Evolutionary conservation across 768 basidiomycete genomes (phyloP).

Genomic region (Arthromyces matolae): DNA sequence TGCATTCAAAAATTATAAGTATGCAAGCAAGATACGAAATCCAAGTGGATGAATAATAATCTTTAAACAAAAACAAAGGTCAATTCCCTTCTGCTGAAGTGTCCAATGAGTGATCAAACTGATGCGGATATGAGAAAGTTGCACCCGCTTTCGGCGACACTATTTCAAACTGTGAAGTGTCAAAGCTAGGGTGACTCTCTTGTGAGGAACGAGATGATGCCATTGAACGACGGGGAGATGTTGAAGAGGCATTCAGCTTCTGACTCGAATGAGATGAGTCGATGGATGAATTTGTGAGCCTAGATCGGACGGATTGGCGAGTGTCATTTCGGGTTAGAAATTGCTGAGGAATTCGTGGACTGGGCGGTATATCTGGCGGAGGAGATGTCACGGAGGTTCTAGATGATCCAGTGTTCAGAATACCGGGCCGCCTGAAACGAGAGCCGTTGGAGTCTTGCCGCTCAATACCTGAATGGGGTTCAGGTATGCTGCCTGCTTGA

Average conservation of each 20-base stretch:
- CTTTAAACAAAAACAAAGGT: background rate
- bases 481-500: slow-evolving; percentile 11
- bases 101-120: slow-evolving; percentile 37
- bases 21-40: background rate
- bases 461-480: slow-evolving; percentile 38
- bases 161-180: slow-evolving; percentile 66
- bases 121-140: slow-evolving; percentile 55
- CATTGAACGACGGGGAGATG: slow-evolving; percentile 34
- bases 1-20: background rate
- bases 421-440: slow-evolving; percentile 43
- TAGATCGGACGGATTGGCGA: slow-evolving; percentile 30
- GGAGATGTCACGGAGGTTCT: slow-evolving; percentile 27
- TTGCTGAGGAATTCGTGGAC: slow-evolving; percentile 57
- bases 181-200: slow-evolving; percentile 50
- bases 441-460: slow-evolving; percentile 29
- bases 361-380: slow-evolving; percentile 54
- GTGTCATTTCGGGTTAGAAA: slow-evolving; percentile 28
- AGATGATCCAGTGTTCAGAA: slow-evolving; percentile 41
- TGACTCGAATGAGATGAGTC: slow-evolving; percentile 30
- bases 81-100: slow-evolving; percentile 16
- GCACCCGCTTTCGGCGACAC: slow-evolving; percentile 48
- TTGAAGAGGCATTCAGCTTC: slow-evolving; percentile 24
- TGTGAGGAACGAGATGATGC: slow-evolving; percentile 41
- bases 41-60: background rate
- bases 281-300: slow-evolving; percentile 30